Evolutionary conservation across 2,329 filamentous ascomycete genomes (phyloP), one percentile per base, ranked within the genome.

Genomic region (Rhinocladiella mackenziei): DNA sequence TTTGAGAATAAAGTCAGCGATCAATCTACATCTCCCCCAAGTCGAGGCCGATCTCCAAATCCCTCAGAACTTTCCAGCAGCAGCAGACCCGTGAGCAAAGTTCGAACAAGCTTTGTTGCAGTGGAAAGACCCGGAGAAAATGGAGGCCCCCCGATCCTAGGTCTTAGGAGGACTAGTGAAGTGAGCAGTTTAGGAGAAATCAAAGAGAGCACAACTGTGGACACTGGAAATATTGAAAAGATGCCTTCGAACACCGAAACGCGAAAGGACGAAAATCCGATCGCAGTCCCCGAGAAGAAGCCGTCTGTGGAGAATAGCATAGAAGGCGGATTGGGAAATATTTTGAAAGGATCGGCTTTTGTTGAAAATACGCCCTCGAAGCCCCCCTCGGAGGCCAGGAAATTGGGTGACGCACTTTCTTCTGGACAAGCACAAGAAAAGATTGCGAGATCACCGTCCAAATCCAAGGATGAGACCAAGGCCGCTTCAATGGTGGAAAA

Each of bases 71-170:
- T 63, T 54, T 64, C 64, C 50, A 65, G 57, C 46, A 45, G 64
- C 65, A 52, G 79, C 22, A 73, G 83, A 58, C 84, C 81, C 17
- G 74, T 88, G 29, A 86, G 84, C 51, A 86, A 84, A 65, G 80
- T 89, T 31, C 77, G 84, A 54, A 84, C 84, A 26, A 86, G 72
- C 61, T 89, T 89, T 61, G 76, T 89, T 39, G 78, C 83, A 13
- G 76, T 89, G 33, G 83, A 88, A 60, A 65, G 66, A 36, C 65
- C 61, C 25, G 63, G 68, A 25, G 67, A 69, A 40, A 49, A 59
- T 45, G 66, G 65, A n/a, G 38, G 60, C 57, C 26, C 65, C 62
- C 39, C 50, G 10, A 42, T 53, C 58, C 59, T 67, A 22, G 69
- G 68, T 18, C 51, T 74, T 45, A 64, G 63, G 48, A 71, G 67